Percentiles rank a stretch among this genome's conserved stretches.
These are phyloP conservation scores for Symbiodinium natans DNA, from an alignment of 73 alveolate species.

Conservation along the genomic window DNA sequence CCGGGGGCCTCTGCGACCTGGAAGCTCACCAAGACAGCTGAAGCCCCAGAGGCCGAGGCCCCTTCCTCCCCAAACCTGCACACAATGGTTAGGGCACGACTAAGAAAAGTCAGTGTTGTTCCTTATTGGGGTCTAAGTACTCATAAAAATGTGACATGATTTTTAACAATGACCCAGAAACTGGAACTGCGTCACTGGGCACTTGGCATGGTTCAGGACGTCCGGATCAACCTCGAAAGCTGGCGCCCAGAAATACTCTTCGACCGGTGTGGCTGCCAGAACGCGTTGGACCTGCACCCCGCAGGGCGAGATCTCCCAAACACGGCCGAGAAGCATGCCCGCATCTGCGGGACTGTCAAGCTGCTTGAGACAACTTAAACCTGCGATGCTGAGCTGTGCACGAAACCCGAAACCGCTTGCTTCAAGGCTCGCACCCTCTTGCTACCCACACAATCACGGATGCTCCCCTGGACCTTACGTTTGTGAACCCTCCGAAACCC, in stretches of 20 bases:
- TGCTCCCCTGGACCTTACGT: too few species aligned
- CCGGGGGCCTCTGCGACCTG: background rate
- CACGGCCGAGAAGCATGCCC: constrained; percentile 13
- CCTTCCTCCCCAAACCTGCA: too few species aligned
- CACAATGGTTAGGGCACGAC: too few species aligned
- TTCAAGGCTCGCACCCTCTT: too few species aligned
- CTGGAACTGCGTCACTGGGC: background rate
- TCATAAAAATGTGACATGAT: too few species aligned
- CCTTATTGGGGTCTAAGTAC: too few species aligned
- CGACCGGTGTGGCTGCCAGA: background rate
- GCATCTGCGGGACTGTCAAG: background rate
- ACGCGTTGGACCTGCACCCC: background rate
- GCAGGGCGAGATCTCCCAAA: constrained; percentile 1
- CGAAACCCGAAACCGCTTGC: background rate
- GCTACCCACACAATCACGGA: too few species aligned
- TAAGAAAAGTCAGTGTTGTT: too few species aligned
- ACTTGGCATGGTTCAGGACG: background rate
- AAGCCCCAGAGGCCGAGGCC: too few species aligned
- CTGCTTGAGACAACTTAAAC: background rate
- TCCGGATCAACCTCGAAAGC: background rate
- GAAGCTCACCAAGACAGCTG: background rate
- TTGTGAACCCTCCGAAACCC: too few species aligned
- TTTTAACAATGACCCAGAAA: too few species aligned
- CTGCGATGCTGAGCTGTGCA: background rate
- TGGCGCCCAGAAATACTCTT: background rate